These are phyloP conservation scores for Amanita molliuscula DNA, from an alignment of 768 basidiomycete species.

Conservation along the genomic window DNA sequence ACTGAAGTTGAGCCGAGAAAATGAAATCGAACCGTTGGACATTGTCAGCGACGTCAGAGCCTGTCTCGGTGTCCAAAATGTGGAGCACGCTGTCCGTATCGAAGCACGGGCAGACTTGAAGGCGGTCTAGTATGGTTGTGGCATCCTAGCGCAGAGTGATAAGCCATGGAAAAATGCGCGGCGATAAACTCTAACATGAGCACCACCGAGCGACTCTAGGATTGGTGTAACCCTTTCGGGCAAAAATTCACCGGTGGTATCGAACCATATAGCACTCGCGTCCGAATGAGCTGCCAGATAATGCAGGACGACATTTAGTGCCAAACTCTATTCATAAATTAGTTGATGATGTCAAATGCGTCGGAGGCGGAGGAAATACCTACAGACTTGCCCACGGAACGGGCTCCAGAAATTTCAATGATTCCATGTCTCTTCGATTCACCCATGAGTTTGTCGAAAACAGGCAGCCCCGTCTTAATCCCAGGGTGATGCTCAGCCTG, in stretches of 20 bases:
- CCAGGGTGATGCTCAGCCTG: conserved; percentile 13
- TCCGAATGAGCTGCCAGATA: conserved; percentile 30
- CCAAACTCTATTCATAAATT: conserved; percentile 37
- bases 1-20: conserved; percentile 13
- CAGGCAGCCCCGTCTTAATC: conserved; percentile 28
- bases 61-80: conserved; percentile 20
- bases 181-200: conserved; percentile 9
- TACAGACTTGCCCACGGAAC: conserved; percentile 62
- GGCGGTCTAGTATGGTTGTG: conserved; percentile 34
- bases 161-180: conserved; percentile 1
- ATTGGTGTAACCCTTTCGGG: conserved; percentile 33
- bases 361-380: conserved; percentile 10
- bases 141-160: conserved; percentile 13
- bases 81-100: conserved; percentile 44
- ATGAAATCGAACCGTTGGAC: not conserved
- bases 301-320: conserved; percentile 45
- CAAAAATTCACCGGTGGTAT: conserved; percentile 61
- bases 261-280: conserved; percentile 55
- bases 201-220: conserved; percentile 18
- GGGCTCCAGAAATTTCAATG: conserved; percentile 61
- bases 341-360: not conserved
- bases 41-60: not conserved
- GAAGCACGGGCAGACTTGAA: conserved; percentile 50
- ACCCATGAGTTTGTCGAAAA: conserved; percentile 41
- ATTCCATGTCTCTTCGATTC: conserved; percentile 42